These are phyloP conservation scores for Penicillium subrubescens DNA, from an alignment of 495 filamentous ascomycete species.

Conservation along the genomic window DNA sequence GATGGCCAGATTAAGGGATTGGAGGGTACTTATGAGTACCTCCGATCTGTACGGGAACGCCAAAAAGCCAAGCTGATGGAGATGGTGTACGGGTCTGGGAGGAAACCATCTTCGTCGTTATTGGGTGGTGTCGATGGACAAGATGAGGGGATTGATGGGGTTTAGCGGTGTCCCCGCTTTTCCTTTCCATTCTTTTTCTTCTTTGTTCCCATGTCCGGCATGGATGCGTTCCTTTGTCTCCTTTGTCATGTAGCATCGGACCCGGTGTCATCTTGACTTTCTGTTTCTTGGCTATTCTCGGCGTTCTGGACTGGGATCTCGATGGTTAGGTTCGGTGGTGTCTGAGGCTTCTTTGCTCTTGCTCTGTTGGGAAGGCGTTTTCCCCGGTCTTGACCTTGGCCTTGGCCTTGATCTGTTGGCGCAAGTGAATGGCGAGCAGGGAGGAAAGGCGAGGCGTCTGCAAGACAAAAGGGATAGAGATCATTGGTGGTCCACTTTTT, in stretches of 20 bases:
- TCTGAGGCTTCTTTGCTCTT: background rate
- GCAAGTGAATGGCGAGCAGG: conserved; percentile 3
- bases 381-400: background rate
- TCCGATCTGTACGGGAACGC: conserved; percentile 68
- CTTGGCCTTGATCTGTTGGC: conserved; percentile 6
- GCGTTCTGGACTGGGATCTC: background rate
- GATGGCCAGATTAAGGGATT: conserved; percentile 84
- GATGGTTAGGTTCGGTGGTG: background rate
- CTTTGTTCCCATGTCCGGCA: background rate
- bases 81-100: conserved; percentile 68
- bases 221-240: background rate
- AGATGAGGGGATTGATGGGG: conserved; percentile 16
- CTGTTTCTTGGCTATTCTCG: background rate
- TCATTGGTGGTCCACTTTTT: background rate
- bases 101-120: conserved; percentile 33
- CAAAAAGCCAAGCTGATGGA: conserved; percentile 86
- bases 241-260: conserved; percentile 8
- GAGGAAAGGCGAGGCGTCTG: background rate
- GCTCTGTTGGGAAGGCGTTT: background rate
- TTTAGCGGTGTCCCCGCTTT: background rate
- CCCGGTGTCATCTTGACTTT: conserved; percentile 7
- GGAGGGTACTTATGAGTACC: conserved; percentile 73
- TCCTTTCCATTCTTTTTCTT: background rate
- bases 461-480: conserved; percentile 5
- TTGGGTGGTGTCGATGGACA: conserved; percentile 27